Conservation (phyloP, 1,284 basidiomycete genomes). For the Boletellus sp. region DNA sequence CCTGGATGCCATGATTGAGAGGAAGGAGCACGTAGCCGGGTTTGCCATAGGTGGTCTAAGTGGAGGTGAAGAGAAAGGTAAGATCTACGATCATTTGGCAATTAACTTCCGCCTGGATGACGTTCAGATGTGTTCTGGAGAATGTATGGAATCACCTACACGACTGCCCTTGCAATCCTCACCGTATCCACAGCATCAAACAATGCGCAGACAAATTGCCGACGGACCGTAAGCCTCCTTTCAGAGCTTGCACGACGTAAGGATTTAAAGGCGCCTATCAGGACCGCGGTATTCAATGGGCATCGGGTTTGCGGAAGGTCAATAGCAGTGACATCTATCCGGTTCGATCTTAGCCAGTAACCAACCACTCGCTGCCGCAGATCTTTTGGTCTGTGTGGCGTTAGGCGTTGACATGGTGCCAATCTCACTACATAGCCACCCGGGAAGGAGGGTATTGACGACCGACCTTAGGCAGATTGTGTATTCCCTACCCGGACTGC, state of each 20-base stretch:
- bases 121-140: slow-evolving; percentile 74
- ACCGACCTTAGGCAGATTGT: slow-evolving; percentile 67
- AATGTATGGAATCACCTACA: slow-evolving; percentile 49
- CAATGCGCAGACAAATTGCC: slow-evolving; percentile 76
- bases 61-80: slow-evolving; percentile 85
- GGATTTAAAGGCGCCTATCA: slow-evolving; percentile 29
- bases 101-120: slow-evolving; percentile 6
- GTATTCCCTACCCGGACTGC: slow-evolving; percentile 87
- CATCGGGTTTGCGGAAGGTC: slow-evolving; percentile 85
- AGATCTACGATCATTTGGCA: slow-evolving; percentile 10
- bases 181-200: slow-evolving; percentile 53
- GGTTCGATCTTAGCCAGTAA: not conserved
- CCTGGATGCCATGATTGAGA: slow-evolving; percentile 73
- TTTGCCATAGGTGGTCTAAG: slow-evolving; percentile 83
- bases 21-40: slow-evolving; percentile 69
- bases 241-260: not conserved
- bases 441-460: not conserved
- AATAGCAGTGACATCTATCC: not conserved
- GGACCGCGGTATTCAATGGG: slow-evolving; percentile 87
- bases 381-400: slow-evolving; percentile 82
- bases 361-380: slow-evolving; percentile 36
- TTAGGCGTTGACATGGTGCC: slow-evolving; percentile 84
- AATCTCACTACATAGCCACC: slow-evolving; percentile 10
- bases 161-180: slow-evolving; percentile 9
- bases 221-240: slow-evolving; percentile 55